phyloP scores from a whole-genome alignment of 192 early-diverging fungal species.

The Kappamyces sp. region DNA sequence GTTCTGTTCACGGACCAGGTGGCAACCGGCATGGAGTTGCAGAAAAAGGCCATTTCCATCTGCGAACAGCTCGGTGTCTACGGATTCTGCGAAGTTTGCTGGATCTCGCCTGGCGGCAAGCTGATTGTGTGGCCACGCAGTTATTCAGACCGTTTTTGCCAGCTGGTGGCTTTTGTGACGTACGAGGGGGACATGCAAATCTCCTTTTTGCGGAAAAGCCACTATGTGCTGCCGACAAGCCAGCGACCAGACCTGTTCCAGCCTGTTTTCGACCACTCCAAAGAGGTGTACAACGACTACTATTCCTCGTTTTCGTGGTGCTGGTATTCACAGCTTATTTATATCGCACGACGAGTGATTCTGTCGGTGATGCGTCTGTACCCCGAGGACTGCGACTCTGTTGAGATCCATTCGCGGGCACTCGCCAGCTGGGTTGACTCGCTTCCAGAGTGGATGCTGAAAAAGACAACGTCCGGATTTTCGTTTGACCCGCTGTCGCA shows the following conservation, averaged over 20 bases:
- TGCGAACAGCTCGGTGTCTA: slow-evolving; percentile 6
- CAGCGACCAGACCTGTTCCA: not conserved
- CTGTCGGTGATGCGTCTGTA: not conserved
- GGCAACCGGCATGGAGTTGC: not conserved
- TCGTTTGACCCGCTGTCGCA: slow-evolving; percentile 7
- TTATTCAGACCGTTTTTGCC: slow-evolving; percentile 1
- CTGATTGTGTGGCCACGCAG: not conserved
- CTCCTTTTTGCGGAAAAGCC: slow-evolving; percentile 5
- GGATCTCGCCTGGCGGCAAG: not conserved
- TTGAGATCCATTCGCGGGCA: not conserved
- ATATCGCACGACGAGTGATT: slow-evolving; percentile 1
- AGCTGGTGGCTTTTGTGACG: not conserved
- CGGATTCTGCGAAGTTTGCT: not conserved
- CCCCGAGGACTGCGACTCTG: not conserved
- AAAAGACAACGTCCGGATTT: not conserved
- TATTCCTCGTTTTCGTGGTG: not conserved
- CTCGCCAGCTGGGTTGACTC: slow-evolving; percentile 6
- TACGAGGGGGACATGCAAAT: slow-evolving; percentile 9
- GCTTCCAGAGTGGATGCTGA: slow-evolving; percentile 7
- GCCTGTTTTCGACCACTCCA: not conserved
- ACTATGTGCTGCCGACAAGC: slow-evolving; percentile 6
- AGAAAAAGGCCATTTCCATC: slow-evolving; percentile 1
- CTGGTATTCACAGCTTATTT: slow-evolving; percentile 4
- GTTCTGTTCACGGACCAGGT: slow-evolving; percentile 5
- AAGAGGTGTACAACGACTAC: slow-evolving; percentile 3